A percentile compares a stretch with the other conserved stretches of the same genome.
These are phyloP conservation scores for Zygnema circumcarinatum DNA, from an alignment of 139 green algal genomes.

Conservation along the genomic window DNA sequence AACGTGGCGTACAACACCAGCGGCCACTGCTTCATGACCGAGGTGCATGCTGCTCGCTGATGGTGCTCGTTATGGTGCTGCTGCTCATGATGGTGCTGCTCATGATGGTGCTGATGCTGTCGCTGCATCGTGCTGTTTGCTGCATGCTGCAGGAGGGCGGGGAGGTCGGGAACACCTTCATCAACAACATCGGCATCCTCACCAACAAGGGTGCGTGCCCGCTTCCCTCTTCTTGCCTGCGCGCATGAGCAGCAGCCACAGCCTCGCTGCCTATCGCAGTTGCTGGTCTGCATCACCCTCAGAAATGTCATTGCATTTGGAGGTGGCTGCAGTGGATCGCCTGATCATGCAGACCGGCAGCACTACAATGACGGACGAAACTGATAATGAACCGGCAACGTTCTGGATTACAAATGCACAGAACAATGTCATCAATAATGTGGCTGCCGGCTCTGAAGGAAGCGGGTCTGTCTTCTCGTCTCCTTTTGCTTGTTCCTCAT, in stretches of 20 bases:
- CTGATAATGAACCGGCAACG: conserved; percentile 74
- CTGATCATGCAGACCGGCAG: not conserved
- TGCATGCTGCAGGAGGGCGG: conserved; percentile 67
- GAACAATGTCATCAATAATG: conserved; percentile 72
- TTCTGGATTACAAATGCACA: conserved; percentile 83
- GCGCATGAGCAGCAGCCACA: not conserved
- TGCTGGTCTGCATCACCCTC: not conserved
- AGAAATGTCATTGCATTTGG: conserved; percentile 2
- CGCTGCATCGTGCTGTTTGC: not conserved
- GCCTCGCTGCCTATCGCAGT: not conserved
- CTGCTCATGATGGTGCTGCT: too few species aligned
- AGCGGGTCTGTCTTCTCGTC: conserved; percentile 45
- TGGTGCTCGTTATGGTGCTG: too few species aligned
- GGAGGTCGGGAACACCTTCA: conserved; percentile 63
- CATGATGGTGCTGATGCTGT: too few species aligned
- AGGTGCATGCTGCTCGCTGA: too few species aligned
- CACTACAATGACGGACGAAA: conserved; percentile 15
- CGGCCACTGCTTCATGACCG: conserved; percentile 75
- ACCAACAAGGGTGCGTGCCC: conserved; percentile 52
- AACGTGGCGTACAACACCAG: conserved; percentile 76
- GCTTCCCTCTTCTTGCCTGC: not conserved
- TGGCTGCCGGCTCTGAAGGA: conserved; percentile 60
- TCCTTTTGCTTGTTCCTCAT: not conserved
- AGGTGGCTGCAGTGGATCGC: not conserved
- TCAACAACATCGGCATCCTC: conserved; percentile 74